Evolutionary conservation across 805 yeast genomes (phyloP).

Genomic region (Sugiyamaella floridensis): DNA sequence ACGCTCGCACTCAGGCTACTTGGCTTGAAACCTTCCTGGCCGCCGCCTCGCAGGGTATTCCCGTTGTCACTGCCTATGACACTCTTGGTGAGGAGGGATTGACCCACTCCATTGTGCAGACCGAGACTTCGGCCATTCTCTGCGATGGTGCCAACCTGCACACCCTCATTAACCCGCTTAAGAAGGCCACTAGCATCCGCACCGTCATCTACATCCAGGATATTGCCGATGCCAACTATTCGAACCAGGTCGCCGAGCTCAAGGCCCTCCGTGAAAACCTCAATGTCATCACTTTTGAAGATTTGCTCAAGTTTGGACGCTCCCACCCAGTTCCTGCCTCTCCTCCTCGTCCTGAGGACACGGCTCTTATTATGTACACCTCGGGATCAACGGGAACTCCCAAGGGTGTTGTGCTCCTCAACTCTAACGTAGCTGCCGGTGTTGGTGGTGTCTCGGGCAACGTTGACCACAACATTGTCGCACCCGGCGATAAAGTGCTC

Average conservation of each 20-base stretch:
- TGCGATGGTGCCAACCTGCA: constrained; percentile 72
- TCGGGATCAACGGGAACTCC: constrained; percentile 84
- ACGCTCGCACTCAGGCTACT: constrained; percentile 77
- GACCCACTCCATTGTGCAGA: constrained; percentile 76
- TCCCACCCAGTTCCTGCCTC: constrained; percentile 37
- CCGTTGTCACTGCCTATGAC: constrained; percentile 93
- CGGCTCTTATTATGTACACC: constrained; percentile 77
- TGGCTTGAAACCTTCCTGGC: constrained; percentile 90
- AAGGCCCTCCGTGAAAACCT: constrained; percentile 69
- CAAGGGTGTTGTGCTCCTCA: constrained; percentile 70
- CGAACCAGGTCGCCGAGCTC: constrained; percentile 48
- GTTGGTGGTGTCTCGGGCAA: constrained; percentile 71
- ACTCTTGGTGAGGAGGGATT: constrained; percentile 81
- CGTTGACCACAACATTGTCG: constrained; percentile 47
- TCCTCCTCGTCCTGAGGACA: constrained; percentile 51
- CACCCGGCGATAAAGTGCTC: constrained; percentile 61
- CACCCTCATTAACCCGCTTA: constrained; percentile 64
- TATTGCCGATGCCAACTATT: constrained; percentile 56
- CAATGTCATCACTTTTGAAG: constrained; percentile 55
- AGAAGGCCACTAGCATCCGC: constrained; percentile 53
- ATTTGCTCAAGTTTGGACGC: constrained; percentile 58
- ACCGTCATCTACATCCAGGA: constrained; percentile 64
- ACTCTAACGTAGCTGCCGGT: constrained; percentile 71
- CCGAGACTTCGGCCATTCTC: constrained; percentile 70
- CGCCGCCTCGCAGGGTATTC: constrained; percentile 67